Conservation (phyloP, 139 green algal genomes). For the Chlamydomonas asymmetrica region DNA sequence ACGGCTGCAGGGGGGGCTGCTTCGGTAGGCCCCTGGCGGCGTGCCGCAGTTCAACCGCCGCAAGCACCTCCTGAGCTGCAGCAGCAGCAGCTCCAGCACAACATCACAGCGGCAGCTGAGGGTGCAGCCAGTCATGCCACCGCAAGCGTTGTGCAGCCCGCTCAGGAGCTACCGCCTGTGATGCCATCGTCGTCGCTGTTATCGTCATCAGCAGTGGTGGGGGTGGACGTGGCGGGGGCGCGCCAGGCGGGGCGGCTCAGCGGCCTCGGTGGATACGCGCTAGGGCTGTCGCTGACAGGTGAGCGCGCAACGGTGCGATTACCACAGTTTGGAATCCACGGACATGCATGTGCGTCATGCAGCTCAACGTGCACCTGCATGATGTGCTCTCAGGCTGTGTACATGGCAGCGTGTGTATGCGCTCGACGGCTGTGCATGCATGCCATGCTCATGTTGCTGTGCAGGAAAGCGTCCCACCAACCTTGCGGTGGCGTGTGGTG, state of each 20-base stretch:
- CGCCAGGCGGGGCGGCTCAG: conserved; percentile 7
- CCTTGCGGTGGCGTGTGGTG: conserved; percentile 51
- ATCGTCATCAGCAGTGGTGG: background rate
- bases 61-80: no score
- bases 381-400: background rate
- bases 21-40: no score
- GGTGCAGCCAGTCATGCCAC: no score
- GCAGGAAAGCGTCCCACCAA: background rate
- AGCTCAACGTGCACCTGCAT: background rate
- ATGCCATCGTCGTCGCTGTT: background rate
- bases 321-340: background rate
- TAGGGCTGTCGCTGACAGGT: conserved; percentile 19
- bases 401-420: background rate
- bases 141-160: no score
- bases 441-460: background rate
- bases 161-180: background rate
- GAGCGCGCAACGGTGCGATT: background rate
- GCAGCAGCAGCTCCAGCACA: background rate
- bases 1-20: no score
- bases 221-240: background rate
- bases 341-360: background rate
- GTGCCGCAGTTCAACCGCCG: no score
- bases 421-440: background rate
- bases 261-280: conserved; percentile 32
- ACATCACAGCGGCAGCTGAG: no score